These are phyloP conservation scores for Coelastrella sp. DNA, from an alignment of 139 green algal genomes.

Conservation along the genomic window DNA sequence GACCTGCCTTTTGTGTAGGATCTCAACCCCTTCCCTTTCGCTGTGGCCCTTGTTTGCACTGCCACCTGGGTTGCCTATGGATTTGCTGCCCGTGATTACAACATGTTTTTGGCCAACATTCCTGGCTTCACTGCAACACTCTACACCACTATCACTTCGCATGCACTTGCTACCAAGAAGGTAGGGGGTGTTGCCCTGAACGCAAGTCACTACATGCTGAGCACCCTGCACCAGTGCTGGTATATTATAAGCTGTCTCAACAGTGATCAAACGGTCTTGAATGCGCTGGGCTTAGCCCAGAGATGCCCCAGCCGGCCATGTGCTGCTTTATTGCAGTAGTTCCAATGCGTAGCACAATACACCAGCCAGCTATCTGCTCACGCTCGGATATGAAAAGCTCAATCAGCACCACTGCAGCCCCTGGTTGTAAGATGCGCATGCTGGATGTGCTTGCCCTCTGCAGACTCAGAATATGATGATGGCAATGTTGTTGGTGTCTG, in stretches of 20 bases:
- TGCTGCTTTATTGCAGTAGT: too few relatives aligned
- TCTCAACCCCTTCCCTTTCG: slow-evolving; percentile 77
- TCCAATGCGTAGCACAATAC: too few relatives aligned
- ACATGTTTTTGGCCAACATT: slow-evolving; percentile 33
- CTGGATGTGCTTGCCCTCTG: background rate
- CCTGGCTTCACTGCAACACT: slow-evolving; percentile 59
- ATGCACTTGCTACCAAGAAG: slow-evolving; percentile 62
- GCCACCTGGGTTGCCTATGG: slow-evolving; percentile 68
- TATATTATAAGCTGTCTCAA: too few relatives aligned
- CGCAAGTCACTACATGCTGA: background rate
- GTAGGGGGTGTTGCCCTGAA: slow-evolving; percentile 13
- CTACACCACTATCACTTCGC: slow-evolving; percentile 63
- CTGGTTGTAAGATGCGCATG: background rate
- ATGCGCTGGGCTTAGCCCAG: too few relatives aligned
- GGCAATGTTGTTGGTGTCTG: slow-evolving; percentile 22
- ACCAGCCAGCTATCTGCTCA: too few relatives aligned
- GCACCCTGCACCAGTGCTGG: too few relatives aligned
- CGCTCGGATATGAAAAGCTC: too few relatives aligned
- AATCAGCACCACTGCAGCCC: background rate
- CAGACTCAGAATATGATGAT: slow-evolving; percentile 54
- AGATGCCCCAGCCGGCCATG: too few relatives aligned
- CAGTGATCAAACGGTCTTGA: too few relatives aligned
- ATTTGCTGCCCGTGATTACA: slow-evolving; percentile 44
- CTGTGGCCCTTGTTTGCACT: slow-evolving; percentile 67
- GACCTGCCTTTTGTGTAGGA: slow-evolving; percentile 53